phyloP scores from a whole-genome alignment of 768 basidiomycete species.

The Calvatia gigantea region DNA sequence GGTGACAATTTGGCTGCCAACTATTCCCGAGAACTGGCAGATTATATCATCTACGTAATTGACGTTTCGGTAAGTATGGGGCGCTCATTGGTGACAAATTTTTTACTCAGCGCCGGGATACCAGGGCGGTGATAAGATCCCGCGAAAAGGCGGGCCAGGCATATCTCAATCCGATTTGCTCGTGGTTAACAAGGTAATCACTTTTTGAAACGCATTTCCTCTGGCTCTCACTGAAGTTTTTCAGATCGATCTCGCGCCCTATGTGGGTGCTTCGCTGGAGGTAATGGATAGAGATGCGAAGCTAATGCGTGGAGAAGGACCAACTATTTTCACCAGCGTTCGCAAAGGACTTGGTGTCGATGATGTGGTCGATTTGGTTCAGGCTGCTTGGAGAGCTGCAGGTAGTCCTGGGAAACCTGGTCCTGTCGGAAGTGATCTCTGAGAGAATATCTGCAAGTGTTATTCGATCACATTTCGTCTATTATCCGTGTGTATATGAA shows the following conservation, averaged over 20 bases:
- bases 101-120: neutral
- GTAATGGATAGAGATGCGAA: constrained; percentile 95
- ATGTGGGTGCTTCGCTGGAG: constrained; percentile 89
- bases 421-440: constrained; percentile 39
- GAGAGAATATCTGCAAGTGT: neutral
- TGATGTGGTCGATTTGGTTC: constrained; percentile 75
- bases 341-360: constrained; percentile 75
- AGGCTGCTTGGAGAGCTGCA: constrained; percentile 86
- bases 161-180: constrained; percentile 95
- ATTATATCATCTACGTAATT: constrained; percentile 95
- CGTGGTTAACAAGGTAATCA: constrained; percentile 85
- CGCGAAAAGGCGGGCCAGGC: constrained; percentile 95
- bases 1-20: constrained; percentile 98
- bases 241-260: constrained; percentile 89
- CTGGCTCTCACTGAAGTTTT: neutral
- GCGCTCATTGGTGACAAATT: neutral
- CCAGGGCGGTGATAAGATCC: constrained; percentile 97
- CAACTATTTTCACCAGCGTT: constrained; percentile 88
- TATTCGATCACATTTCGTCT: neutral
- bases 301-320: constrained; percentile 91
- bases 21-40: constrained; percentile 93
- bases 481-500: too few relatives aligned
- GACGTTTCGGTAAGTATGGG: constrained; percentile 64
- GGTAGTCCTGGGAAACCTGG: constrained; percentile 67
- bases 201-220: neutral